Conservation (phyloP, 1,284 basidiomycete species). For the Cryptococcus sp. region DNA sequence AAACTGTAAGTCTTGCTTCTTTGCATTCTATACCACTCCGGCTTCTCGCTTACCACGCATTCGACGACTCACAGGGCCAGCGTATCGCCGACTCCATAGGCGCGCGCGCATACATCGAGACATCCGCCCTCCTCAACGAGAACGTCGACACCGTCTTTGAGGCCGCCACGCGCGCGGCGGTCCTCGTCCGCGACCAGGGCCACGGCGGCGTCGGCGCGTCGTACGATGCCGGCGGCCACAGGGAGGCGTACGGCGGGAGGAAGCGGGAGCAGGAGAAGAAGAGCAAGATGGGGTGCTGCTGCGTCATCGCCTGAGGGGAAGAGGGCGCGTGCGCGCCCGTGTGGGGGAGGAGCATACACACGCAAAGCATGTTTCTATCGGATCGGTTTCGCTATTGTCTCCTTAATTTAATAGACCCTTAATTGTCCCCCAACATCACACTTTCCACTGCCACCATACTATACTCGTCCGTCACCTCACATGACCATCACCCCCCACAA, state of each 20-base stretch:
- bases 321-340: neutral
- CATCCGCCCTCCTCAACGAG: conserved; percentile 82
- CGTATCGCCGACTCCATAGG: conserved; percentile 74
- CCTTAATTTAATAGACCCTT: too few species aligned
- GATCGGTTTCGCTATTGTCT: too few species aligned
- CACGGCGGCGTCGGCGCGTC: conserved; percentile 44
- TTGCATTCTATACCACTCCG: neutral
- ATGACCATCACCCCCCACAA: too few species aligned
- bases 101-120: conserved; percentile 88
- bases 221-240: conserved; percentile 26
- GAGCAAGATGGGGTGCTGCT: conserved; percentile 6
- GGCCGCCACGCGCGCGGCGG: conserved; percentile 86
- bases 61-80: conserved; percentile 64
- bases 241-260: conserved; percentile 19
- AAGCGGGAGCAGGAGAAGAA: conserved; percentile 16
- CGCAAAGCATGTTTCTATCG: too few species aligned
- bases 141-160: conserved; percentile 96
- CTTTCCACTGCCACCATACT: too few species aligned
- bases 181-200: conserved; percentile 79
- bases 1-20: conserved; percentile 43
- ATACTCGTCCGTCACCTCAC: too few species aligned
- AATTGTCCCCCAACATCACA: too few species aligned
- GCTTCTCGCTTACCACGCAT: conserved; percentile 1
- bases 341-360: too few species aligned
- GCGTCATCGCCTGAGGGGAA: conserved; percentile 9